Evolutionary conservation across 2,329 filamentous ascomycete genomes (phyloP), one percentile per base, ranked within the genome.

Genomic region (Fusarium multiceps): DNA sequence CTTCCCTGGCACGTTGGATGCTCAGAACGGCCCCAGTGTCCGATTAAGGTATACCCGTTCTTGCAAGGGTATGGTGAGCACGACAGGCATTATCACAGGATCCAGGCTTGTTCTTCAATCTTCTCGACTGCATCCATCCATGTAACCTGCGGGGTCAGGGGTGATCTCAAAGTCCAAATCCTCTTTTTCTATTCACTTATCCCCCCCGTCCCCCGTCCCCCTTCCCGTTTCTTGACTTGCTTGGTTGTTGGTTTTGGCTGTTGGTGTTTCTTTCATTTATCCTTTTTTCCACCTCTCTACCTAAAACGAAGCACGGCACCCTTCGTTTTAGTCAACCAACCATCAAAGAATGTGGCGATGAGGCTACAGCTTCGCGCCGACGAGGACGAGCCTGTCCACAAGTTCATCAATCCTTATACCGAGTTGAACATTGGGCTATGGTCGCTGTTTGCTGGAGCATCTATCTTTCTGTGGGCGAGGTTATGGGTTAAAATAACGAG

Each of bases 401-500:
- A 42, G 18, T 78, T 76, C 49, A 64, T 79, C 42, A 69, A 74
- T 40, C 77, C 77, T 2, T 78, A 66, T 21, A 55, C 50, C 14
- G 76, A 80, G 65, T 45, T 80, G 41, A 80, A 80, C 48, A 72
- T 64, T 16, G 78, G 78, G 4, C 50, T 80, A 16, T 81, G 79
- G 79, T 68, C 66, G 20, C 68, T 81, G 8, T 80, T 79, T 34
- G 50, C 62, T 1, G 78, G 72, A 21, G 76, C 79, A 4, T 76
- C 74, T 14, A 30, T 76, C 21, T 76, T 81, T 50, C 59, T 81
- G 14, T 72, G 18, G 14, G 47, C 79, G 41, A 69, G 79, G 20
- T 53, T 81, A 16, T 81, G 77, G 72, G 75, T 77, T 48, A 81
- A 81, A 69, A 25, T 79, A n/a, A 76, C 70, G 30, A 74, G 77